Percentiles rank a stretch among this genome's conserved stretches.
Conservation (phyloP, 179 eudicot genomes). For the Nepenthes alata region DNA sequence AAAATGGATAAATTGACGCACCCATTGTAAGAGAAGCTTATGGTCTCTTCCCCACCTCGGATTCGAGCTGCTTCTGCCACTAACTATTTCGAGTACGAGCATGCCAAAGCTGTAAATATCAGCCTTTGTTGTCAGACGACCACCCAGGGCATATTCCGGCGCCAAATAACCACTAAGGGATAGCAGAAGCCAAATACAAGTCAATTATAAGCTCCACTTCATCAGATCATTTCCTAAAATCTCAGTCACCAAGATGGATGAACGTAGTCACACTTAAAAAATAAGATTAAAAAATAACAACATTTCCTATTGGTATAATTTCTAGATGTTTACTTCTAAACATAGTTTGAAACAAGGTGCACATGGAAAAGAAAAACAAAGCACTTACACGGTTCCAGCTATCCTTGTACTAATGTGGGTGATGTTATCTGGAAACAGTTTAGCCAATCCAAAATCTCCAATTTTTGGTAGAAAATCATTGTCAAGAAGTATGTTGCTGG, state of each 20-base stretch:
- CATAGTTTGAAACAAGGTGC: too few relatives aligned
- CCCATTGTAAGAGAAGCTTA: conserved; percentile 59
- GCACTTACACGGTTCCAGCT: conserved; percentile 66
- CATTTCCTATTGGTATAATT: too few relatives aligned
- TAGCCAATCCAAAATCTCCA: conserved; percentile 77
- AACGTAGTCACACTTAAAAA: too few relatives aligned
- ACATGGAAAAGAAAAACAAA: neutral
- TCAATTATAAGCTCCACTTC: too few relatives aligned
- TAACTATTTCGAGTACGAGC: conserved; percentile 46
- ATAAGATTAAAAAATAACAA: too few relatives aligned
- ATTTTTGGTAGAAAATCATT: conserved; percentile 44
- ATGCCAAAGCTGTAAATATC: conserved; percentile 75
- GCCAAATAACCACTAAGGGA: conserved; percentile 60
- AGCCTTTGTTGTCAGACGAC: conserved; percentile 56
- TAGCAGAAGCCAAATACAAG: too few relatives aligned
- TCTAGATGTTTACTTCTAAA: too few relatives aligned
- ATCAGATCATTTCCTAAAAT: too few relatives aligned
- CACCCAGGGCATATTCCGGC: conserved; percentile 64
- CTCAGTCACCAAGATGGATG: too few relatives aligned
- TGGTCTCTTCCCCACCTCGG: conserved; percentile 36
- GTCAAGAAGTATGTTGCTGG: conserved; percentile 66
- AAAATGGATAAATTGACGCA: conserved; percentile 11
- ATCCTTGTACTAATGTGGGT: conserved; percentile 68
- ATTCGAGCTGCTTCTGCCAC: conserved; percentile 45
- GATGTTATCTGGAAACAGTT: conserved; percentile 60